Conservation (phyloP, 495 filamentous ascomycete genomes). For the Usnea hakonensis region DNA sequence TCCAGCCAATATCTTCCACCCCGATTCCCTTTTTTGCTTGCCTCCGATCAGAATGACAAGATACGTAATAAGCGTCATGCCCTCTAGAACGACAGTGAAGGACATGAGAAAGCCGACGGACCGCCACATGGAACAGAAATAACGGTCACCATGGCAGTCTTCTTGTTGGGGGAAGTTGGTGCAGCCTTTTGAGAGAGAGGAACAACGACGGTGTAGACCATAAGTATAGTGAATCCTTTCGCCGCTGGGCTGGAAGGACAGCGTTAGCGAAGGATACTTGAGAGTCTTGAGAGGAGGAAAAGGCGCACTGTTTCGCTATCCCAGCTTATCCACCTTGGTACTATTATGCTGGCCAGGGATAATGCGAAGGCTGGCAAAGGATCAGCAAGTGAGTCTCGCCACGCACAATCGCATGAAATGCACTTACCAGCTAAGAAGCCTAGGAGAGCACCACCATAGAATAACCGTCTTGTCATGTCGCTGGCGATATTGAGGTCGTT, state of each 20-base stretch:
- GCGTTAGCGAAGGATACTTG: neutral
- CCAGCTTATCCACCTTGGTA: conserved; percentile 76
- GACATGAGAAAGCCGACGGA: conserved; percentile 80
- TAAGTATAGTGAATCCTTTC: conserved; percentile 56
- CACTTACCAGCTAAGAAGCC: conserved; percentile 54
- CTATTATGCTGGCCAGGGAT: conserved; percentile 64
- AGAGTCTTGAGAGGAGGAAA: neutral
- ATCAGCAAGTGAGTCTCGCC: neutral
- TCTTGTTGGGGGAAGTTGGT: conserved; percentile 51
- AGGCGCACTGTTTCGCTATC: conserved; percentile 48
- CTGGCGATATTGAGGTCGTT: conserved; percentile 4
- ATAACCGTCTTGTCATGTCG: conserved; percentile 41
- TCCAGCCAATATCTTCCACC: conserved; percentile 66
- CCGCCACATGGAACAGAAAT: conserved; percentile 90
- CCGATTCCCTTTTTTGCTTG: conserved; percentile 59
- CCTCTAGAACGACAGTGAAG: conserved; percentile 67
- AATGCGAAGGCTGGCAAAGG: conserved; percentile 59
- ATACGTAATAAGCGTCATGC: conserved; percentile 67
- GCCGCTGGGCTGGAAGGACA: conserved; percentile 26
- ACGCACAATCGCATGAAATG: neutral
- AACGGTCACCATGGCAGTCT: conserved; percentile 63
- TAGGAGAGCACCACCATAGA: conserved; percentile 51
- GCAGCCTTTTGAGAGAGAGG: conserved; percentile 51
- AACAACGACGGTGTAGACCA: conserved; percentile 77
- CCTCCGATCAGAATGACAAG: conserved; percentile 68